Evolutionary conservation across 768 basidiomycete species (phyloP).

Genomic region (Suillus subaureus): DNA sequence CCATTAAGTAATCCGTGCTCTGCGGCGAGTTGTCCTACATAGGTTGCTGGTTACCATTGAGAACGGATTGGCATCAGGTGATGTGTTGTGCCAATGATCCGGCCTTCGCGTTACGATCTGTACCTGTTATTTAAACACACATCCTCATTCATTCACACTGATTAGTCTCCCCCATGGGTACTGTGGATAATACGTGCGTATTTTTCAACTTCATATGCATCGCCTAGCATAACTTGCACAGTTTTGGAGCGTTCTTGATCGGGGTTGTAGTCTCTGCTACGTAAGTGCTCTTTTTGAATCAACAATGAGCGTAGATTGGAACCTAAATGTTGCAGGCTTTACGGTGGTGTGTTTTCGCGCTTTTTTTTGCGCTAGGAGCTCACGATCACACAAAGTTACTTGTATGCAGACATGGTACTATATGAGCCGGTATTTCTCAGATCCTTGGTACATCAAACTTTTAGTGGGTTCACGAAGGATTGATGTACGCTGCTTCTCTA

Average conservation of each 20-base stretch:
- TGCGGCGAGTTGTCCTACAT: neutral
- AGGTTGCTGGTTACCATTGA: neutral
- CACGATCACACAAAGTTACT: conserved; percentile 39
- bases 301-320: neutral
- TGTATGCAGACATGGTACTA: conserved; percentile 54
- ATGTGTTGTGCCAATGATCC: neutral
- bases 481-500: neutral
- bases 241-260: conserved; percentile 49
- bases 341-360: conserved; percentile 39
- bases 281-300: conserved; percentile 33
- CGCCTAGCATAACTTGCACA: conserved; percentile 18
- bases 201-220: neutral
- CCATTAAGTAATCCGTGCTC: neutral
- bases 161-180: conserved; percentile 2
- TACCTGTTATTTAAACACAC: neutral
- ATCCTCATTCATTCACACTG: neutral
- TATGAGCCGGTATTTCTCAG: conserved; percentile 44
- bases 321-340: conserved; percentile 35
- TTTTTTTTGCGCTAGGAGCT: neutral
- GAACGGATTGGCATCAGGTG: neutral
- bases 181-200: conserved; percentile 33
- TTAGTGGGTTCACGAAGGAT: conserved; percentile 34
- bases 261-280: conserved; percentile 47
- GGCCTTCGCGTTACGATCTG: neutral
- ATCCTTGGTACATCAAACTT: conserved; percentile 44